Conservation (phyloP, 768 basidiomycete genomes). For the Mycena epipterygia region DNA sequence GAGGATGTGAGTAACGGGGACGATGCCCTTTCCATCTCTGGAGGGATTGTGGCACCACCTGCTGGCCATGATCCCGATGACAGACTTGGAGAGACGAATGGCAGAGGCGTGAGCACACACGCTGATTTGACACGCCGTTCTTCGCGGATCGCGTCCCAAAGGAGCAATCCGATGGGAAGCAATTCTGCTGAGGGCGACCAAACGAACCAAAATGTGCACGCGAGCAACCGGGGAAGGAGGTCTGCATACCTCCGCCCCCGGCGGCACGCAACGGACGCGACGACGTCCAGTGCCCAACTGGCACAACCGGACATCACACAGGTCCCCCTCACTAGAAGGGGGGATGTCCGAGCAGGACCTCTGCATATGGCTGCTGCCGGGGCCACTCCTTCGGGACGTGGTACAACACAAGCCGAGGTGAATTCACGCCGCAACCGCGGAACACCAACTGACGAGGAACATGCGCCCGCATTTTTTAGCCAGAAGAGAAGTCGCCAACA, state of each 20-base stretch:
- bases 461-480: slow-evolving; percentile 6
- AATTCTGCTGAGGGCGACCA: neutral
- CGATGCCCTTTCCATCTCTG: neutral
- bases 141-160: neutral
- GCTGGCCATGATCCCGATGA: no score
- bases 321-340: neutral
- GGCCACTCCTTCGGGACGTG: neutral
- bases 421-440: neutral
- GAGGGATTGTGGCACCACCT: neutral
- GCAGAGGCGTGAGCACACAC: neutral
- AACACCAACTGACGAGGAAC: neutral
- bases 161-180: neutral
- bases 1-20: neutral
- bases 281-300: neutral
- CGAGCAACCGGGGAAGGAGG: neutral
- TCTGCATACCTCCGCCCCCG: neutral
- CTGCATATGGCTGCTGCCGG: neutral
- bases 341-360: neutral
- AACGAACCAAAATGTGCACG: neutral
- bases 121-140: neutral
- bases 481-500: neutral
- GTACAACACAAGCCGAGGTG: neutral
- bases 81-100: no score
- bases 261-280: neutral
- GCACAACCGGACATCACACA: neutral